These are phyloP conservation scores for Tuber brumale DNA, from an alignment of 495 filamentous ascomycete species.

Conservation along the genomic window DNA sequence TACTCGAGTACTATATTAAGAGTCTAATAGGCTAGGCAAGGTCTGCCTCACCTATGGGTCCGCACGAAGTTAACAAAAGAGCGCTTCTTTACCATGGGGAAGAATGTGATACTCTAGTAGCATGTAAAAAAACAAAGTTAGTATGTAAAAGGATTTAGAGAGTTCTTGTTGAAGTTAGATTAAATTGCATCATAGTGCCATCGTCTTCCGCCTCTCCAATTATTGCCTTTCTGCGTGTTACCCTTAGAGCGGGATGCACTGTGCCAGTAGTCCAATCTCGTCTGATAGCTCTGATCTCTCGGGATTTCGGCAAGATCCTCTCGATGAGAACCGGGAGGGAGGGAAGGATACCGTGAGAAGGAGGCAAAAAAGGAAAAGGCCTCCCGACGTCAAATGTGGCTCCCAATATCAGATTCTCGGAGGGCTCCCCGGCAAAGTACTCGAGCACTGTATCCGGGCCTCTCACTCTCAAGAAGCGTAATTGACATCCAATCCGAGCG, in stretches of 20 bases:
- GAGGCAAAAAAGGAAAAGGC: not conserved
- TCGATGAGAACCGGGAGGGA: not conserved
- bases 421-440: slow-evolving; percentile 1
- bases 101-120: not conserved
- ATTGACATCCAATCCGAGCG: slow-evolving; percentile 13
- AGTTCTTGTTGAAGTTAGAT: not conserved
- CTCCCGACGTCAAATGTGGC: slow-evolving; percentile 7
- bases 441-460: not conserved
- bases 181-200: not conserved
- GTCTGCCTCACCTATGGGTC: slow-evolving; percentile 3
- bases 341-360: not conserved
- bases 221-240: not conserved
- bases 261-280: not conserved
- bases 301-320: not conserved
- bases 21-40: not conserved
- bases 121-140: not conserved
- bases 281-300: not conserved
- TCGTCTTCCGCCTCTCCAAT: not conserved
- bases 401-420: slow-evolving; percentile 11
- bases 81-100: not conserved
- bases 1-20: not conserved
- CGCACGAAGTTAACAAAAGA: slow-evolving; percentile 10
- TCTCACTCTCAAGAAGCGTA: not conserved
- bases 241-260: not conserved
- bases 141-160: not conserved